Base-by-base conservation (phyloP, 257 asterid genomes). In the Solanum dulcamara region DNA sequence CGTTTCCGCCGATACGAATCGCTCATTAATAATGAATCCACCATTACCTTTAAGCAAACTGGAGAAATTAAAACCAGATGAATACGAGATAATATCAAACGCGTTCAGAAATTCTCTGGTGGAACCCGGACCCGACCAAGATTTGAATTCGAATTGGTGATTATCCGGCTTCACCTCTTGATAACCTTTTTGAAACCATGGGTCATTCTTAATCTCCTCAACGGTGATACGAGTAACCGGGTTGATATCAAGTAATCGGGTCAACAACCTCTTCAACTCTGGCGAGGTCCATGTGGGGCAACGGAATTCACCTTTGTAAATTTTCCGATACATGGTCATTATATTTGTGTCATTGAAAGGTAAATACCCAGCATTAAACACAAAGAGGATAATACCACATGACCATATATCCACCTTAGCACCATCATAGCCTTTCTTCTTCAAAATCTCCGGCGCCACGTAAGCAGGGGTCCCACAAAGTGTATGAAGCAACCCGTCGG, bases 211-310 rank as follows among this genome's bases (percentile, higher is more conserved):
- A 22, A 93, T 93, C 84, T 90, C 94, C 37, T 88, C 90, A 6
- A 92, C 71, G 8, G 96, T 91, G 81, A 93, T 94, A 13, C 98
- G 89, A 40, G 93, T 93, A 6, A 6, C 71, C 80, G 94, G 94
- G 38, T 91, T 90, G 15, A 89, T 86, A 26, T 89, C 90, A 32
- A 91, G 85, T 22, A 91, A 84, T 6, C 90, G 92, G 35, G 87
- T 81, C 20, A 91, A 53, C 51, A 90, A 75, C 44, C 90, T 86
- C 81, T 89, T 89, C 11, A 90, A 85, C 20, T 87, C 88, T 40
- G 92, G 81, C 22, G 94, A 91, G 86, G 88, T 91, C 94, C 93
- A 91, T 33, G 84, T 90, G 1, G 94, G 94, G 33, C 93, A 91
- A 18, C 93, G 90, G 42, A 90, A 91, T 4, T 90, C 90, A 10